phyloP scores from a whole-genome alignment of 768 basidiomycete species.

The Xerocomellus intermedius region DNA sequence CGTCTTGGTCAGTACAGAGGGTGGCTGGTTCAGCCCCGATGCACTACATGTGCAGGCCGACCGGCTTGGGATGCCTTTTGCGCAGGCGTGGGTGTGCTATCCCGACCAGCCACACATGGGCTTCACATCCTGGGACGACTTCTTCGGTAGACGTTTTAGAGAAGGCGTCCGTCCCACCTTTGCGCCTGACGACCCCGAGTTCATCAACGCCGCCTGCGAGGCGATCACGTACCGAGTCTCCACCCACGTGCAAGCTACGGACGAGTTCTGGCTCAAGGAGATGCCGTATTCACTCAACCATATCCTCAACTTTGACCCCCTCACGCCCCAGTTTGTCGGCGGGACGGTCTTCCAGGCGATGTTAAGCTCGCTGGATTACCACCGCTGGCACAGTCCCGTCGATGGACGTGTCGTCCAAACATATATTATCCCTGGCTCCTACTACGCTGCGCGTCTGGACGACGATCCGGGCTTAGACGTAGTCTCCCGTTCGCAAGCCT shows the following conservation, averaged over 20 bases:
- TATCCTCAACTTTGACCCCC: constrained; percentile 47
- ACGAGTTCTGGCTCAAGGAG: constrained; percentile 61
- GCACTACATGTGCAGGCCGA: constrained; percentile 25
- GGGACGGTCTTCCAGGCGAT: constrained; percentile 59
- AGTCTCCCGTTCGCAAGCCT: constrained; percentile 28
- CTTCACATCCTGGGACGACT: constrained; percentile 51
- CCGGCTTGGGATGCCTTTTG: constrained; percentile 31
- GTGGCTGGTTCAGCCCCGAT: constrained; percentile 48
- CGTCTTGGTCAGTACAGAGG: constrained; percentile 38
- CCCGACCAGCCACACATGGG: constrained; percentile 43
- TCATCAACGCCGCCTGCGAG: constrained; percentile 56
- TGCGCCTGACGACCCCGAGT: constrained; percentile 19
- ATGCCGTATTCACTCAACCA: constrained; percentile 58
- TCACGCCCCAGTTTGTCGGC: constrained; percentile 43
- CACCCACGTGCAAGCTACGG: constrained; percentile 37
- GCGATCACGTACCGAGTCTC: constrained; percentile 45
- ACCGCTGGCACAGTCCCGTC: constrained; percentile 65
- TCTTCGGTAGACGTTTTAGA: constrained; percentile 50
- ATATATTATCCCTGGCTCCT: constrained; percentile 47
- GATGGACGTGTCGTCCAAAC: constrained; percentile 41
- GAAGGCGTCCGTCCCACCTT: constrained; percentile 41
- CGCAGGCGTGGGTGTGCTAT: constrained; percentile 42
- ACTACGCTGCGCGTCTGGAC: constrained; percentile 42
- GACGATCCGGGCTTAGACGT: constrained; percentile 27
- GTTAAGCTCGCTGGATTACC: constrained; percentile 53